These are phyloP conservation scores for Metschnikowia gelsemii DNA, from an alignment of 805 yeast genomes.

Conservation along the genomic window DNA sequence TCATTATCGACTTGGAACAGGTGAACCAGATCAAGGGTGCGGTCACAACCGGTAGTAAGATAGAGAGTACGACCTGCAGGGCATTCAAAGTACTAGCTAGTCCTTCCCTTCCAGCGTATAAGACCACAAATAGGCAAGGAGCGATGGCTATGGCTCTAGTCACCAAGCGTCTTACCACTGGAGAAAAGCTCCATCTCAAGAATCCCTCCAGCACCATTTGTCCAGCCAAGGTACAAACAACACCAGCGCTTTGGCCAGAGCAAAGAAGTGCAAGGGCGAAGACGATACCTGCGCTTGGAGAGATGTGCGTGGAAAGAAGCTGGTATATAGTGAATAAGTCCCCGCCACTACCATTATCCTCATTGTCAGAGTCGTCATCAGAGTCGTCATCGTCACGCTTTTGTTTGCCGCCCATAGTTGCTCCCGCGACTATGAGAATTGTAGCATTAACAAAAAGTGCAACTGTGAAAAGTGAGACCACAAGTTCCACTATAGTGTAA, in stretches of 20 bases:
- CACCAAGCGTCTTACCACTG: conserved; percentile 74
- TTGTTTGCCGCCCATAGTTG: conserved; percentile 53
- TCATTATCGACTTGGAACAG: conserved; percentile 64
- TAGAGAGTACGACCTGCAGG: conserved; percentile 77
- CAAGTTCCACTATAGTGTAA: conserved; percentile 78
- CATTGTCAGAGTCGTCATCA: conserved; percentile 19
- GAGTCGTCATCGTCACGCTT: conserved; percentile 24
- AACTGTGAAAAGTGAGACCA: conserved; percentile 77
- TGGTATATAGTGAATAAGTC: conserved; percentile 80
- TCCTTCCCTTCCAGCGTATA: conserved; percentile 78
- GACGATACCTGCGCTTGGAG: conserved; percentile 83
- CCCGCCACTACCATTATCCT: conserved; percentile 49
- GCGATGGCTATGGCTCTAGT: conserved; percentile 82
- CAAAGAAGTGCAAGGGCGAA: conserved; percentile 87
- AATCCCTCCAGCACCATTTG: conserved; percentile 94
- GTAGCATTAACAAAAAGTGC: conserved; percentile 93
- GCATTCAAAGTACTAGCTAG: conserved; percentile 70
- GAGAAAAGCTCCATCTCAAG: conserved; percentile 73
- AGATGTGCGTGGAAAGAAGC: conserved; percentile 64
- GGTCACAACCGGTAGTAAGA: conserved; percentile 80
- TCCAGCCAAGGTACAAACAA: conserved; percentile 90
- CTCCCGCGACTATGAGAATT: conserved; percentile 87
- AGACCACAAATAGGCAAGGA: conserved; percentile 78
- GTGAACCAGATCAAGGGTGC: conserved; percentile 88
- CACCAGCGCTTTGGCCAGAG: conserved; percentile 94